Evolutionary conservation across 495 filamentous ascomycete genomes (phyloP).

Genomic region (Chaetomium tenue): DNA sequence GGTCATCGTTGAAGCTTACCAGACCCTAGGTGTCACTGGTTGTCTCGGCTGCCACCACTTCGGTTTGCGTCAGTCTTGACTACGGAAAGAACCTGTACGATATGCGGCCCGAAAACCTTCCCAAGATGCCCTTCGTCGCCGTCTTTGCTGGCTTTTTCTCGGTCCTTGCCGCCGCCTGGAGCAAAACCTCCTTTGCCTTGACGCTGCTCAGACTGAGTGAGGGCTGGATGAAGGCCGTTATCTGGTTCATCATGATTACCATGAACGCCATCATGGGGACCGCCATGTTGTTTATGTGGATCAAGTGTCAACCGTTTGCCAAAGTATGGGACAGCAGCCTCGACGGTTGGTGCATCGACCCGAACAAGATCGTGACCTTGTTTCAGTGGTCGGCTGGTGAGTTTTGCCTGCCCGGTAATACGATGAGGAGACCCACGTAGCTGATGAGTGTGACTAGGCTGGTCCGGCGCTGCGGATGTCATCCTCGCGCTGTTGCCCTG

Average conservation of each 20-base stretch:
- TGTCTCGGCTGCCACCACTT: conserved; percentile 25
- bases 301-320: conserved; percentile 27
- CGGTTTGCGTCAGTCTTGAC: conserved; percentile 28
- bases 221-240: conserved; percentile 22
- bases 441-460: conserved; percentile 24
- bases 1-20: neutral
- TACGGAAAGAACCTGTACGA: conserved; percentile 31
- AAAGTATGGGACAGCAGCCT: conserved; percentile 26
- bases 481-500: conserved; percentile 39
- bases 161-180: conserved; percentile 26
- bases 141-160: conserved; percentile 31
- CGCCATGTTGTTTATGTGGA: conserved; percentile 30
- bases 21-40: conserved; percentile 13
- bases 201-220: conserved; percentile 28
- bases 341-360: conserved; percentile 27
- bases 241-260: conserved; percentile 30
- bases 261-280: conserved; percentile 25
- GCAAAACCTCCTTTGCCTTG: conserved; percentile 32
- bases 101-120: conserved; percentile 23
- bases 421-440: neutral
- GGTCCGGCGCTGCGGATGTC: conserved; percentile 38
- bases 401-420: neutral
- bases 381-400: conserved; percentile 29
- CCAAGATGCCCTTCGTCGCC: conserved; percentile 24
- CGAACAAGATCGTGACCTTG: conserved; percentile 20